Evolutionary conservation across 2,329 filamentous ascomycete genomes (phyloP).

Genomic region (Chrysoporthe cubensis): DNA sequence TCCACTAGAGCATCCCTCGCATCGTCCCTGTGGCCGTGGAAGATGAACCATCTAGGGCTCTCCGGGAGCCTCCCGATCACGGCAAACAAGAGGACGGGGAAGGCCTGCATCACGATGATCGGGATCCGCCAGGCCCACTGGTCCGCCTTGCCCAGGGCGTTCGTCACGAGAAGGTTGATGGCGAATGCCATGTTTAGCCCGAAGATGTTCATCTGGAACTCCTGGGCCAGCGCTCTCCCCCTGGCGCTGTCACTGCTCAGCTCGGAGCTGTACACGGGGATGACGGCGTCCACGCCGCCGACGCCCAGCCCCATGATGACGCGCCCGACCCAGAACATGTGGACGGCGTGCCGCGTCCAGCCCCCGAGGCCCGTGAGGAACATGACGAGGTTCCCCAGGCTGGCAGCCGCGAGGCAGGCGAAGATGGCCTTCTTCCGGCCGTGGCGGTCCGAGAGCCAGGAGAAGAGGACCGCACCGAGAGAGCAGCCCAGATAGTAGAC

Average conservation of each 20-base stretch:
- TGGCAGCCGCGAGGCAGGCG: slow-evolving; percentile 26
- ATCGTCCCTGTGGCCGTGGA: slow-evolving; percentile 52
- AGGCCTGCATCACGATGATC: slow-evolving; percentile 64
- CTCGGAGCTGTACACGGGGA: slow-evolving; percentile 63
- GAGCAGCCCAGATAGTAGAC: slow-evolving; percentile 66
- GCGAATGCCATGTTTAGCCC: slow-evolving; percentile 64
- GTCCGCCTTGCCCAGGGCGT: slow-evolving; percentile 55
- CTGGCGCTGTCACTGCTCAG: slow-evolving; percentile 59
- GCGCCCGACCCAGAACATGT: slow-evolving; percentile 32
- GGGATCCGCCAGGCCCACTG: slow-evolving; percentile 67
- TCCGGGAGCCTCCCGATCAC: slow-evolving; percentile 59
- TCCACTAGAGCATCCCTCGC: slow-evolving; percentile 51
- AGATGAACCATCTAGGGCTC: slow-evolving; percentile 61
- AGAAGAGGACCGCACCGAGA: slow-evolving; percentile 47
- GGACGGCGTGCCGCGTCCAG: slow-evolving; percentile 16
- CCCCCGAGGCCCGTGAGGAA: slow-evolving; percentile 26
- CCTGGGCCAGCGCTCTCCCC: slow-evolving; percentile 62
- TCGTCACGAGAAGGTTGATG: slow-evolving; percentile 60
- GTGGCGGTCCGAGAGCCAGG: slow-evolving; percentile 19
- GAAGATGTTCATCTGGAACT: slow-evolving; percentile 68
- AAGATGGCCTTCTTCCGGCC: slow-evolving; percentile 28
- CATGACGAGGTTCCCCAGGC: slow-evolving; percentile 28
- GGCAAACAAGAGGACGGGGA: slow-evolving; percentile 56
- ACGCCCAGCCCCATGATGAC: slow-evolving; percentile 51
- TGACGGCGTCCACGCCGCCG: slow-evolving; percentile 63